These are phyloP conservation scores for Sporothrix brunneoviolacea DNA, from an alignment of 2,329 filamentous ascomycete genomes.

Conservation along the genomic window DNA sequence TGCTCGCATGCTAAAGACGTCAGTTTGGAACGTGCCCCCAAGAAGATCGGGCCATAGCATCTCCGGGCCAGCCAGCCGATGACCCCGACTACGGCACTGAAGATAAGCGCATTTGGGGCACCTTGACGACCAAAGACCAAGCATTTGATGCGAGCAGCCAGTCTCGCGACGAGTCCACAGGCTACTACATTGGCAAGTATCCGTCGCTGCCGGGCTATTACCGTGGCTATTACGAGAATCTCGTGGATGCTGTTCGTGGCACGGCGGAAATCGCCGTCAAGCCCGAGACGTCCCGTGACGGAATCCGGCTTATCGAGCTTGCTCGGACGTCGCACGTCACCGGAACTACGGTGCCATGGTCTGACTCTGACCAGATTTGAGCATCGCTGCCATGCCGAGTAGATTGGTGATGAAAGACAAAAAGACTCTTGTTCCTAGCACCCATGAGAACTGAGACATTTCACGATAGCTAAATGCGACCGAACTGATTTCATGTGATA, in stretches of 20 bases:
- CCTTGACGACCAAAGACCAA: constrained; percentile 32
- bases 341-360: constrained; percentile 14
- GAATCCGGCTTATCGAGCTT: constrained; percentile 34
- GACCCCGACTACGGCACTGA: constrained; percentile 30
- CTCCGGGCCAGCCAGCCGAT: constrained; percentile 14
- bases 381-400: too few relatives aligned
- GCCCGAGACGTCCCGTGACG: constrained; percentile 31
- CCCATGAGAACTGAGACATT: too few relatives aligned
- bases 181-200: constrained; percentile 30
- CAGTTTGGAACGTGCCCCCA: constrained; percentile 28
- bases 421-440: too few relatives aligned
- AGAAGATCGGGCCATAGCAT: constrained; percentile 24
- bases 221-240: constrained; percentile 34
- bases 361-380: not conserved
- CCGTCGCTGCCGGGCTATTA: constrained; percentile 34
- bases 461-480: too few relatives aligned
- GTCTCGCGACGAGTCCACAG: constrained; percentile 22
- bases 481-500: too few relatives aligned
- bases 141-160: constrained; percentile 28
- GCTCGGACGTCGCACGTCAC: constrained; percentile 28
- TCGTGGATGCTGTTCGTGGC: constrained; percentile 33
- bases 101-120: constrained; percentile 28
- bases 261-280: constrained; percentile 32
- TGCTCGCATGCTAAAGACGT: too few relatives aligned
- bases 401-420: too few relatives aligned